Evolutionary conservation across 2,329 filamentous ascomycete species (phyloP).

Genomic region (Fusarium subglutinans): DNA sequence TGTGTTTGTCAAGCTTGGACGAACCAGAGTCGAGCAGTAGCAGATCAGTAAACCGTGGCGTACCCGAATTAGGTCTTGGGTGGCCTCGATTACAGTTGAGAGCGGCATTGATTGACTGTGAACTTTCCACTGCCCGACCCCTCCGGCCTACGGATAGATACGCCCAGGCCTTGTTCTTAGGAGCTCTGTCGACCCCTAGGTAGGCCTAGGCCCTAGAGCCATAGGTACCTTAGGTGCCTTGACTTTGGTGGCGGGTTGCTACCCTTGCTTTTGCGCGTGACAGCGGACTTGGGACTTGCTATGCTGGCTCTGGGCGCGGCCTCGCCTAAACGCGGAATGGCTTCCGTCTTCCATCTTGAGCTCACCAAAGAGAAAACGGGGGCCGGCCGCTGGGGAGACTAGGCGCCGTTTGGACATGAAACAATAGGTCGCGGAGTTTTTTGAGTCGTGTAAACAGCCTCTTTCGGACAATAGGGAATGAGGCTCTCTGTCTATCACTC

Average conservation of each 20-base stretch:
- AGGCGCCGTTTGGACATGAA: constrained; percentile 28
- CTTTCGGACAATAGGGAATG: neutral
- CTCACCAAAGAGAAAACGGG: constrained; percentile 7
- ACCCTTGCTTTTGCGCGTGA: constrained; percentile 41
- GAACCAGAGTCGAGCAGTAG: constrained; percentile 34
- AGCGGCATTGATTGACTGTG: constrained; percentile 28
- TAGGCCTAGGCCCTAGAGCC: no score
- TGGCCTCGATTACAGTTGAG: constrained; percentile 38
- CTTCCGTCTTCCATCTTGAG: constrained; percentile 27
- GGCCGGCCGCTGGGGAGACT: neutral
- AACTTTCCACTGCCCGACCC: constrained; percentile 4
- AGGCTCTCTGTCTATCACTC: neutral
- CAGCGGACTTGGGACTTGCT: constrained; percentile 19
- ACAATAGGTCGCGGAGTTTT: constrained; percentile 11
- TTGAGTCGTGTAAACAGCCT: neutral
- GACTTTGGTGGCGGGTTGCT: constrained; percentile 16
- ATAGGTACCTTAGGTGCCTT: neutral
- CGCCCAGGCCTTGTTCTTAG: constrained; percentile 11
- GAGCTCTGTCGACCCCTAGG: neutral
- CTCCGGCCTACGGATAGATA: constrained; percentile 6
- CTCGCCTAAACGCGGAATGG: constrained; percentile 42
- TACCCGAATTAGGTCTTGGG: constrained; percentile 35
- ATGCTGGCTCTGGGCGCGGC: constrained; percentile 19
- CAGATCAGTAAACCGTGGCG: constrained; percentile 28
- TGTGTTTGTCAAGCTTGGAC: constrained; percentile 18